These are phyloP conservation scores for Monosporascus sp. DNA, from an alignment of 2,329 filamentous ascomycete species.

Conservation along the genomic window DNA sequence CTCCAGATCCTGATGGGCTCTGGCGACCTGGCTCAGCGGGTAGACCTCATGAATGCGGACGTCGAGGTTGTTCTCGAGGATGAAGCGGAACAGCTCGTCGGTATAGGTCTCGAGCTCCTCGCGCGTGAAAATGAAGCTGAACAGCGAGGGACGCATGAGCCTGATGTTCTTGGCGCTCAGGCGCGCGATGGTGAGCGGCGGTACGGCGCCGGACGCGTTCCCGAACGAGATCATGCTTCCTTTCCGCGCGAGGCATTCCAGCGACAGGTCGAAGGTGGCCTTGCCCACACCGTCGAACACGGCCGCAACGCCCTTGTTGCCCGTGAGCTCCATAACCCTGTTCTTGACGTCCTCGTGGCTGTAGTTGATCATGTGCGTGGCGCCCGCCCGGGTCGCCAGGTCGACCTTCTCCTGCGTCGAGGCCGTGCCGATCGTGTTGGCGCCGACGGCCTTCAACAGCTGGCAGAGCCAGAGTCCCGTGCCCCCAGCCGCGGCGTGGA, in stretches of 20 bases:
- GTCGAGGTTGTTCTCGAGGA: constrained; percentile 64
- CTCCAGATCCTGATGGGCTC: constrained; percentile 74
- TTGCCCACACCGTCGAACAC: constrained; percentile 87
- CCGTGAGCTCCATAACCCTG: constrained; percentile 64
- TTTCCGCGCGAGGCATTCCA: constrained; percentile 71
- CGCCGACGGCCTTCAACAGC: constrained; percentile 66
- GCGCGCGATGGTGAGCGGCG: constrained; percentile 52
- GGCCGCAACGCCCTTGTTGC: constrained; percentile 64
- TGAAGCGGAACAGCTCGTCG: constrained; percentile 66
- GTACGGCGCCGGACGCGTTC: constrained; percentile 72
- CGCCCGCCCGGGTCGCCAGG: constrained; percentile 64
- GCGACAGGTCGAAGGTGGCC: constrained; percentile 71
- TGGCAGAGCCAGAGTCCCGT: constrained; percentile 72
- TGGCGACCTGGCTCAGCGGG: constrained; percentile 63
- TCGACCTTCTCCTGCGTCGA: constrained; percentile 67
- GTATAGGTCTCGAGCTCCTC: constrained; percentile 68
- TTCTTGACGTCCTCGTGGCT: constrained; percentile 49
- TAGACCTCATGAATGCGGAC: constrained; percentile 73
- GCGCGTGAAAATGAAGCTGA: constrained; percentile 62
- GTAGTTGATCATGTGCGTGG: constrained; percentile 68
- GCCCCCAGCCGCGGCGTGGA: constrained; percentile 82
- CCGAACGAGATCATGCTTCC: constrained; percentile 75
- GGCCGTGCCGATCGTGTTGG: constrained; percentile 74
- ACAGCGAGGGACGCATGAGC: constrained; percentile 68
- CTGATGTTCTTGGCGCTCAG: constrained; percentile 71